Evolutionary conservation across 768 basidiomycete species (phyloP).

Genomic region (Xerocomellus chrysenteron): DNA sequence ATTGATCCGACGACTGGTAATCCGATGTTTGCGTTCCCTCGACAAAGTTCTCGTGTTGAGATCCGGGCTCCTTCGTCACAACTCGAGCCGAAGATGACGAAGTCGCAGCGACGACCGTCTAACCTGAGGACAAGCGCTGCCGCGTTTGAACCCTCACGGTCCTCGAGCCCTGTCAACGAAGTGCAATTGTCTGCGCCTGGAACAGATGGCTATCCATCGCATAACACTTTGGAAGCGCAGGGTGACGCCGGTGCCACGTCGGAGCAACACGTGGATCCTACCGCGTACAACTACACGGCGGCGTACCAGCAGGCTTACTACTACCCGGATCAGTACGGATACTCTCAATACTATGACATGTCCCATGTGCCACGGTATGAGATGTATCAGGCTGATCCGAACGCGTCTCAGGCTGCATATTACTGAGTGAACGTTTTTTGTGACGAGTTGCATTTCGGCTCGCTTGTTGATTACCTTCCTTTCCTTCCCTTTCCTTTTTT

Average conservation of each 20-base stretch:
- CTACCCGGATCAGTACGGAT: conserved; percentile 68
- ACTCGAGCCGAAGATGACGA: conserved; percentile 24
- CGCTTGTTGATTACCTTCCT: conserved; percentile 6
- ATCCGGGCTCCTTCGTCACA: conserved; percentile 60
- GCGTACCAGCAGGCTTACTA: conserved; percentile 64
- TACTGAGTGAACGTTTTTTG: conserved; percentile 43
- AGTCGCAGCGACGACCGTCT: conserved; percentile 32
- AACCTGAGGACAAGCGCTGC: conserved; percentile 52
- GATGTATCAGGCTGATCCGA: conserved; percentile 56
- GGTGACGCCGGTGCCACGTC: conserved; percentile 18
- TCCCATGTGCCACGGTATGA: conserved; percentile 66
- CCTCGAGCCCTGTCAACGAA: conserved; percentile 26
- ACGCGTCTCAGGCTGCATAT: conserved; percentile 53
- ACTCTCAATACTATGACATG: conserved; percentile 68
- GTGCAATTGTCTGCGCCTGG: conserved; percentile 5
- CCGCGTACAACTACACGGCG: conserved; percentile 55
- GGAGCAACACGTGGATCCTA: conserved; percentile 31
- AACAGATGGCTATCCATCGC: conserved; percentile 16
- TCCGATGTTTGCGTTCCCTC: conserved; percentile 73
- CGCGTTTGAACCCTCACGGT: conserved; percentile 46
- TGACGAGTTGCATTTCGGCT: conserved; percentile 11
- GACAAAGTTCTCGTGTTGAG: conserved; percentile 68
- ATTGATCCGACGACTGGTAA: conserved; percentile 64
- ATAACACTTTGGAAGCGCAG: conserved; percentile 8
- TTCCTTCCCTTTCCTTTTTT: conserved; percentile 8